Base-by-base conservation (phyloP, 306 rosid genomes). In the Acacia crassicarpa region DNA sequence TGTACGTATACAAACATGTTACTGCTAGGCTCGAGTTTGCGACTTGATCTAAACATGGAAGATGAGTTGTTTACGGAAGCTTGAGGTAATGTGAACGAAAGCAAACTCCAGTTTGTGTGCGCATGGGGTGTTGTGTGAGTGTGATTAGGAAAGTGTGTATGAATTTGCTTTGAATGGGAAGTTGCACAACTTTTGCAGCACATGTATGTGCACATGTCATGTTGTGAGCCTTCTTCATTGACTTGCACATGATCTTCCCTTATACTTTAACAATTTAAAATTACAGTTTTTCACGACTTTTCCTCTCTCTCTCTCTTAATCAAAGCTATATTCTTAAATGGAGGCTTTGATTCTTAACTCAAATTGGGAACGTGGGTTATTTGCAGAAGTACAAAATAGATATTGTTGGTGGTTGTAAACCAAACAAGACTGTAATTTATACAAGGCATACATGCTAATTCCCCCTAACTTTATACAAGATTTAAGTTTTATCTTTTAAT, bases 151-250 rank as follows among this genome's bases (percentile, higher is more conserved):
- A 69, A 86, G 76, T 8, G 53, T 30, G 35, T n/a, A 15, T 9
- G 71, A 81, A 40, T 72, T 86, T 77, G 1, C 75, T 79, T 82
- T 69, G 38, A 43, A 51, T 6, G 75, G 65, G 61, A 6, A 12
- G 9, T 2, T 43, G 67, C 40, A 76, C 30, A 72, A 84, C 79
- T 82, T 84, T 75, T 44, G n/a, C 53, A 14, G 86, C 58, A 63
- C 85, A 78, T 82, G 78, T 49, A 78, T 82, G 78, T 49, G 86
- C 58, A 63, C 85, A 78, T 82, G 78, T 59, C 75, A 20, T 40
- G 9, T 5, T 10, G 67, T 76, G 82, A 58, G 65, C 75, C 54
- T 83, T 48, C 67, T 44, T 22, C 20, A 38, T 78, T 62, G 69
- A 72, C 74, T 73, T 70, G 46, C 83, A 81, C 79, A 51, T 73